Percentiles rank a stretch among this genome's conserved stretches.
These are phyloP conservation scores for Lolium rigidum DNA, from an alignment of 176 grass and related monocot species.

Conservation along the genomic window DNA sequence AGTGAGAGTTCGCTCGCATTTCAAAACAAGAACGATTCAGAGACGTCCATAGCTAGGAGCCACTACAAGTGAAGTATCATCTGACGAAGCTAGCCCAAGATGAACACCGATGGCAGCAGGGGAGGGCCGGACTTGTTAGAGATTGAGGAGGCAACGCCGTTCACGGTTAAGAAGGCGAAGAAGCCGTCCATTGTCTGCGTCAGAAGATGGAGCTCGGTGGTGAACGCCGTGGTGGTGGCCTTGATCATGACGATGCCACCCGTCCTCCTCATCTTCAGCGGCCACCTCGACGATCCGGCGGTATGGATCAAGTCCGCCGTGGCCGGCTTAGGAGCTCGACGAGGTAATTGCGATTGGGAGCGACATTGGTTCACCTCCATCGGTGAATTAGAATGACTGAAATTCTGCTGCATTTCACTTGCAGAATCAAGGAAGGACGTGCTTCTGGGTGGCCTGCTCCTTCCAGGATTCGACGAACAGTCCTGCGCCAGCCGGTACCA, in stretches of 20 bases:
- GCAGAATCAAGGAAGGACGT: conserved; percentile 30
- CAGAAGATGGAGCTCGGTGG: conserved; percentile 26
- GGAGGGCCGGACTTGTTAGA: not conserved
- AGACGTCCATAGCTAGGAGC: not conserved
- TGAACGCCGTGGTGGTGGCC: conserved; percentile 31
- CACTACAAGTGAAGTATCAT: not conserved
- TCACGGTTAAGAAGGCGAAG: conserved; percentile 30
- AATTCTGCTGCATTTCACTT: not conserved
- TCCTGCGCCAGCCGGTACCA: conserved; percentile 63
- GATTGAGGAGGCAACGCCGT: conserved; percentile 37
- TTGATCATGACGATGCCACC: conserved; percentile 43
- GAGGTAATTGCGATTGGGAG: not conserved
- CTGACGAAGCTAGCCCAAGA: not conserved
- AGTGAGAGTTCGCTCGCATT: not conserved
- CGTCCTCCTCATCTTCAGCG: conserved; percentile 27
- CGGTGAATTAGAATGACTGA: too few relatives aligned
- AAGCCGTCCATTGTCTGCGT: not conserved
- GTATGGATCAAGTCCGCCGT: conserved; percentile 51
- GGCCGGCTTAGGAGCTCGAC: not conserved
- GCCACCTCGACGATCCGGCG: not conserved
- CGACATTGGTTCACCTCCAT: too few relatives aligned
- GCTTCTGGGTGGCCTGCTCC: conserved; percentile 70
- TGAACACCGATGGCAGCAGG: not conserved
- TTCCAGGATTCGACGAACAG: conserved; percentile 44
- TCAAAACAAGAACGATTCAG: not conserved